Evolutionary conservation across 2,329 filamentous ascomycete genomes (phyloP), one percentile per base, ranked within the genome.

Genomic region (Colletotrichum godetiae): DNA sequence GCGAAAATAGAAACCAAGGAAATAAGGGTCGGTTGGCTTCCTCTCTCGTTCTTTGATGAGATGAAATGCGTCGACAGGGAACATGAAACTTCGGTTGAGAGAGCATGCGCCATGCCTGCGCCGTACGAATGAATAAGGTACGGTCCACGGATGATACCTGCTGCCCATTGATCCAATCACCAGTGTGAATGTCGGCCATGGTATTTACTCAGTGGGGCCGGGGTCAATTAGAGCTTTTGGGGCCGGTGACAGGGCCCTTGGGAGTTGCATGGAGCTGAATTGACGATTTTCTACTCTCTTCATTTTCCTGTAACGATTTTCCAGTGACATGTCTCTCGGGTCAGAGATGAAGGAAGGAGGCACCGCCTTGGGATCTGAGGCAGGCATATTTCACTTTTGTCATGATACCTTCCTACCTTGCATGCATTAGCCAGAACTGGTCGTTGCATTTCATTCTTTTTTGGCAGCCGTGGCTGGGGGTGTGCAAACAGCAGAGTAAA

Each of bases 31-130:
- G 33, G 19, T 52, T 63, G 22, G 11, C n/a, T 8, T 64, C 29
- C 8, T 24, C 35, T 58, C 35, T 59, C 8, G 13, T 60, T 22
- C 37, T 61, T 52, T 60, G 55, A 70, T 57, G 67, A 65, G 56
- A 66, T 66, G 67, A 61, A 65, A 66, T 73, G 67, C 60, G 56
- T 37, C 33, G 33, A 62, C 71, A 73, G 61, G 71, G 71, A 61
- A 66, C 46, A 42, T 73, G 67, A 71, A 73, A 73, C 71, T 71
- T 71, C 60, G 67, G 67, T n/a, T 65, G 60, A 31, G n/a, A 65
- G 24, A 24, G 31, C n/a, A 33, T 31, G 37, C 46, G 52, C 59
- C 37, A 66, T 61, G 42, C 31, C 59, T 73, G 29, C 35, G 46
- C 22, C 60, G 67, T 37, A 35, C 6, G 19, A 49, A 49, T 42